Evolutionary conservation across 352 stramenopile genomes (phyloP), one percentile per base, ranked within the genome.

Genomic region (Pythium rhizo-oryzae): DNA sequence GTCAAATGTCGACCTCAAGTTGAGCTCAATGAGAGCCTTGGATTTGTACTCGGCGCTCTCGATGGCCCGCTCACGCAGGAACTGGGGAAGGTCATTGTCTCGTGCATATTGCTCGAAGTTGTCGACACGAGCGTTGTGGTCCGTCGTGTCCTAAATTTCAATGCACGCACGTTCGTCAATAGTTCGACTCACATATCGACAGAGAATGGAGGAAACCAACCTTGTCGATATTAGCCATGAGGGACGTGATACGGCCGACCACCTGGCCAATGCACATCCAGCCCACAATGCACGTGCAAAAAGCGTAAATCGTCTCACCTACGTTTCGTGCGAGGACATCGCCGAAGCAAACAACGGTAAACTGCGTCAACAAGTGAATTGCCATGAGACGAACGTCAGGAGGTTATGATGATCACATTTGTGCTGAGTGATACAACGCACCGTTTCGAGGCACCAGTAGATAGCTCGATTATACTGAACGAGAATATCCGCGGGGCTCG

Each of bases 261-360:
- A 91, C 75, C 53, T 93, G 84, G 0, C 82, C 84, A 52, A 93
- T 80, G 61, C 88, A 91, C 47, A 93, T 78, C 84, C 84, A 93
- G 2, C 84, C 84, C 15, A 93, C 70, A 4, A 90, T 74, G 66
- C 84, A 93, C 16, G 80, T 90, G 49, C 80, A 77, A 13, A 77
- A 72, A 8, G 80, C 77, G 50, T 82, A 93, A n/a, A 79, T 69
- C 0, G 77, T 80, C 60, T 93, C 84, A 2, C 80, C 60, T 30
- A 81, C 76, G 49, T 90, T 93, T 8, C 73, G 72, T 0, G 84
- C 78, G 9, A 82, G 52, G 23, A 93, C 81, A 33, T 93, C 84
- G 4, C 84, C 84, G 43, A 93, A 93, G 61, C 84, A 93, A 44
- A 86, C 84, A 11, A 91, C 84, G 7, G 84, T 93, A 53, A 93